phyloP scores from a whole-genome alignment of 2,329 filamentous ascomycete genomes.

The Cytospora mali region DNA sequence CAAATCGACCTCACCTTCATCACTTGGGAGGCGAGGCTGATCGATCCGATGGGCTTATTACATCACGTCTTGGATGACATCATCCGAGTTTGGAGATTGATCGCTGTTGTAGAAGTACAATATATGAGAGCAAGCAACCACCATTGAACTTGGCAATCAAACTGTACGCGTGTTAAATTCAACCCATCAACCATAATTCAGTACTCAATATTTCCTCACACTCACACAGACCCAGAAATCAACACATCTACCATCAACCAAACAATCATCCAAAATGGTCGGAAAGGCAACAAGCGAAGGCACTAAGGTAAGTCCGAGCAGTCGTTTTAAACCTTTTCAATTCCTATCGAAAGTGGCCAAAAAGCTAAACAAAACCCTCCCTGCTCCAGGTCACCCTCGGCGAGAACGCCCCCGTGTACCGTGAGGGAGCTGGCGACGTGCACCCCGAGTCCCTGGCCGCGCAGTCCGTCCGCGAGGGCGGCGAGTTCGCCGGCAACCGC shows the following conservation, averaged over 20 bases:
- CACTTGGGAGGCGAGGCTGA: neutral
- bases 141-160: neutral
- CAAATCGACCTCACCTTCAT: conserved; percentile 16
- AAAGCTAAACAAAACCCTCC: too few species aligned
- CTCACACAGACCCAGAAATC: neutral
- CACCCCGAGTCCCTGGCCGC: conserved; percentile 73
- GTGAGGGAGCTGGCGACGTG: conserved; percentile 67
- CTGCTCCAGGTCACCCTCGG: conserved; percentile 51
- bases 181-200: too few species aligned
- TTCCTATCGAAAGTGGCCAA: too few species aligned
- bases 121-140: conserved; percentile 2
- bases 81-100: neutral
- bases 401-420: conserved; percentile 48
- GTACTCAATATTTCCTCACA: neutral
- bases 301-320: conserved; percentile 24
- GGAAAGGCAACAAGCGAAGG: conserved; percentile 23
- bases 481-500: conserved; percentile 63
- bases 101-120: neutral
- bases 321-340: too few species aligned
- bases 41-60: conserved; percentile 2
- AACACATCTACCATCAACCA: neutral
- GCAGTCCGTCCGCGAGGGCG: conserved; percentile 65
- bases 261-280: conserved; percentile 14
- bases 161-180: too few species aligned
- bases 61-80: conserved; percentile 21